Conservation (phyloP, 768 basidiomycete genomes). For the Boletus barrowsii region DNA sequence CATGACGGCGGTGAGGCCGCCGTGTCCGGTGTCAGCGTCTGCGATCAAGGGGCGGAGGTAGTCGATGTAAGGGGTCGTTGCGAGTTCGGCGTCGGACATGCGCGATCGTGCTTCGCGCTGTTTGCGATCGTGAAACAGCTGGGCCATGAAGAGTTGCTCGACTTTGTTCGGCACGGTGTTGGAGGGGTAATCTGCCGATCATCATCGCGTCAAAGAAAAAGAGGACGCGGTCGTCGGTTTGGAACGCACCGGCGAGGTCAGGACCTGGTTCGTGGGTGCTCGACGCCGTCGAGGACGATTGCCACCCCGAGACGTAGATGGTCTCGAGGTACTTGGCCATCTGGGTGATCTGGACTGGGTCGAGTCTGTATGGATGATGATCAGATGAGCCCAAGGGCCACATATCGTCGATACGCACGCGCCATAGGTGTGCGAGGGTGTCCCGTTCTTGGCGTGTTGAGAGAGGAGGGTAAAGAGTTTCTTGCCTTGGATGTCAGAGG, state of each 20-base stretch:
- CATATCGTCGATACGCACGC: constrained; percentile 60
- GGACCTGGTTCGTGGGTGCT: constrained; percentile 96
- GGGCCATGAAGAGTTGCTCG: constrained; percentile 96
- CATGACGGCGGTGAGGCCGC: constrained; percentile 97
- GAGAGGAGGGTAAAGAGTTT: constrained; percentile 79
- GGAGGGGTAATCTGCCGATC: constrained; percentile 80
- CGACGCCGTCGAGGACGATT: constrained; percentile 90
- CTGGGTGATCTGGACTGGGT: constrained; percentile 96
- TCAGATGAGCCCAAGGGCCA: constrained; percentile 32
- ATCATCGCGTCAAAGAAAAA: not conserved
- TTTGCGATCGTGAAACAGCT: constrained; percentile 98
- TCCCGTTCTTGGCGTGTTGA: constrained; percentile 71
- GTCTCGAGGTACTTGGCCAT: constrained; percentile 99
- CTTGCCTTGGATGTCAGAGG: constrained; percentile 80
- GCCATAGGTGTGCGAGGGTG: constrained; percentile 94
- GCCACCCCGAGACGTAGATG: constrained; percentile 97
- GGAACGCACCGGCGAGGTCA: constrained; percentile 82
- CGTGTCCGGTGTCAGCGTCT: constrained; percentile 98
- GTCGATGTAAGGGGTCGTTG: constrained; percentile 70
- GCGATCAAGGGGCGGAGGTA: constrained; percentile 94
- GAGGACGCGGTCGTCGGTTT: not conserved
- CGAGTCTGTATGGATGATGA: constrained; percentile 59
- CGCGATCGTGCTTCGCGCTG: constrained; percentile 78
- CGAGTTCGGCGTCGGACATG: constrained; percentile 68
- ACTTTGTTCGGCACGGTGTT: constrained; percentile 99